Percentiles rank a stretch among this genome's conserved stretches.
Conservation (phyloP, 2,329 filamentous ascomycete species). For the Exutisphaerella laricina region DNA sequence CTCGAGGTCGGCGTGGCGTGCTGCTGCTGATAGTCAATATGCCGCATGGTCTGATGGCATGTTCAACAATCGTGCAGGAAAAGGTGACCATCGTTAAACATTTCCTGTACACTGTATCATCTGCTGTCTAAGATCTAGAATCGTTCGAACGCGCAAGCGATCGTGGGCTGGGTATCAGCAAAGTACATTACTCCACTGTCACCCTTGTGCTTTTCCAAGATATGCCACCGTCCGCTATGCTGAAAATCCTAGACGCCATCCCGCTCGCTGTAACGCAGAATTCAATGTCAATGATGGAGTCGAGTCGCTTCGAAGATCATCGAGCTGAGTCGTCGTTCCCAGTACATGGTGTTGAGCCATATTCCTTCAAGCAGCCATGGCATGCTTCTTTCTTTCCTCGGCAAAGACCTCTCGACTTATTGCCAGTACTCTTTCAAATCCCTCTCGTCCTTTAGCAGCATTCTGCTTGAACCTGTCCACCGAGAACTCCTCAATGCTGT, state of each 20-base stretch:
- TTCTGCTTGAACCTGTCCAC: constrained; percentile 89
- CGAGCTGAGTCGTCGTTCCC: background rate
- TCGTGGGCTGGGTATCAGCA: constrained; percentile 5
- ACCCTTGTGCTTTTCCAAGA: constrained; percentile 2
- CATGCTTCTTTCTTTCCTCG: constrained; percentile 67
- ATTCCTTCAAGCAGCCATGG: constrained; percentile 4
- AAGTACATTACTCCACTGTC: background rate
- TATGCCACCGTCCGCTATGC: background rate
- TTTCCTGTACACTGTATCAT: background rate
- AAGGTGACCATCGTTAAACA: too few relatives aligned
- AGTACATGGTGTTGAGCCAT: background rate
- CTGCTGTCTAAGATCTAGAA: constrained; percentile 3
- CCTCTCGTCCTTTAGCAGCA: constrained; percentile 80
- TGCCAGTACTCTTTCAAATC: constrained; percentile 89
- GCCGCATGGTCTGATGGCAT: too few relatives aligned
- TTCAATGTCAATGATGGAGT: background rate
- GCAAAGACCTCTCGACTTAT: constrained; percentile 90
- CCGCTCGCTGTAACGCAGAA: constrained; percentile 4
- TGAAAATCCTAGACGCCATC: constrained; percentile 2
- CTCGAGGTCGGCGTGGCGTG: too few relatives aligned
- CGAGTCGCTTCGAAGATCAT: background rate
- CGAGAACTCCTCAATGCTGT: constrained; percentile 87
- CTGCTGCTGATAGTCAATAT: too few relatives aligned
- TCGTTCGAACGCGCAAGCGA: background rate
- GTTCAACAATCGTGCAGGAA: too few relatives aligned